These are phyloP conservation scores for Hortiboletus flavorubellus DNA, from an alignment of 768 basidiomycete species.

Conservation along the genomic window DNA sequence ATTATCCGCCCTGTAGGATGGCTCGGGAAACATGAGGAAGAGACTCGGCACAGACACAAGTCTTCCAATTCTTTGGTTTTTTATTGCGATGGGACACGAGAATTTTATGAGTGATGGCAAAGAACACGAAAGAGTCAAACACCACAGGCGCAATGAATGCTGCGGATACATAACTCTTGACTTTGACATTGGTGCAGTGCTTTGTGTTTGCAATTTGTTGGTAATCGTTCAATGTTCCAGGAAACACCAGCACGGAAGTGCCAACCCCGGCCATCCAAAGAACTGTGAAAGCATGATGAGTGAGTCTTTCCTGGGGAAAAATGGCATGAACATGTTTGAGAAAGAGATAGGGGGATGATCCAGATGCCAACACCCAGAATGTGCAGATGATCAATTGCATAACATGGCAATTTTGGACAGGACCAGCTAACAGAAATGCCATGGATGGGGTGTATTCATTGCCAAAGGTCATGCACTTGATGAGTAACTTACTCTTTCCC, in stretches of 20 bases:
- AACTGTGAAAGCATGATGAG: constrained; percentile 24
- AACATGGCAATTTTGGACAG: constrained; percentile 18
- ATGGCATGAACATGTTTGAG: constrained; percentile 38
- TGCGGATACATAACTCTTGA: constrained; percentile 23
- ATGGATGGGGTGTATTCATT: background rate
- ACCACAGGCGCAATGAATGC: constrained; percentile 29
- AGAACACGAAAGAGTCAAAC: constrained; percentile 34
- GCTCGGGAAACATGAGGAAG: constrained; percentile 34
- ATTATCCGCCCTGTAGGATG: constrained; percentile 37
- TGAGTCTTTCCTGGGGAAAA: constrained; percentile 20
- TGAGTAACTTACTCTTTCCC: constrained; percentile 17
- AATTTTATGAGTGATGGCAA: constrained; percentile 33
- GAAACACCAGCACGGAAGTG: constrained; percentile 26
- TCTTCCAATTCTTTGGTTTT: constrained; percentile 11
- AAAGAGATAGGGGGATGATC: constrained; percentile 35
- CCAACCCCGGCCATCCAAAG: constrained; percentile 34
- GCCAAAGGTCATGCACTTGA: background rate
- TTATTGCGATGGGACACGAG: constrained; percentile 14
- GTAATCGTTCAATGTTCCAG: constrained; percentile 21
- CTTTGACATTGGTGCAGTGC: constrained; percentile 28
- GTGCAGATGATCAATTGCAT: constrained; percentile 14
- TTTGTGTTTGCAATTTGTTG: constrained; percentile 32
- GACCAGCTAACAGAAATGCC: constrained; percentile 16
- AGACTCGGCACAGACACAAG: constrained; percentile 20
- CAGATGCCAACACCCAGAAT: constrained; percentile 20